A percentile compares a stretch with the other conserved stretches of the same genome.
phyloP scores from a whole-genome alignment of 352 stramenopile genomes.

The Phytophthora macrochlamydospora region DNA sequence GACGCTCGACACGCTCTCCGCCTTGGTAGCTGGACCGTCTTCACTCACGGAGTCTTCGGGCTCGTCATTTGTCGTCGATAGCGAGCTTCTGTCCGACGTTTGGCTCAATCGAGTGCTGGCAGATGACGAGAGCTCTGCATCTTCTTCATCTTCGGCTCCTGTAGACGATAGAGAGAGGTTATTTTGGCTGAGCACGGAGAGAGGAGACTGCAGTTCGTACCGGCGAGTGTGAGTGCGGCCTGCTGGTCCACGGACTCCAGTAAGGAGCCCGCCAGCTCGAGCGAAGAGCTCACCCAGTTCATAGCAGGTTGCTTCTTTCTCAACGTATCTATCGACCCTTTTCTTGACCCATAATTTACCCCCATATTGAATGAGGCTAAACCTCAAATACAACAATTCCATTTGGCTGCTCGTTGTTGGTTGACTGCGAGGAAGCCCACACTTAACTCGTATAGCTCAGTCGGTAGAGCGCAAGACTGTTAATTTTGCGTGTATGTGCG shows the following conservation, averaged over 20 bases:
- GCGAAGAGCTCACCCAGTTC: slow-evolving; percentile 87
- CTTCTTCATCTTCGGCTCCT: slow-evolving; percentile 32
- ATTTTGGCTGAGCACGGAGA: neutral
- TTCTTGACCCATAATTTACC: too few relatives aligned
- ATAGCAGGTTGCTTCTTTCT: slow-evolving; percentile 39
- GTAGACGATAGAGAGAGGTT: slow-evolving; percentile 2
- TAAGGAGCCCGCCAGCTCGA: slow-evolving; percentile 79
- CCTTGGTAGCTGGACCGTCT: slow-evolving; percentile 13
- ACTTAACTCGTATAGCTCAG: too few relatives aligned
- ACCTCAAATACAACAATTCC: too few relatives aligned
- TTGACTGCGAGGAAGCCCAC: too few relatives aligned
- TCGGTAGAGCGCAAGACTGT: too few relatives aligned
- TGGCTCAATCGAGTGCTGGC: slow-evolving; percentile 26
- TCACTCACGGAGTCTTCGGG: slow-evolving; percentile 1
- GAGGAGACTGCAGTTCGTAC: slow-evolving; percentile 14
- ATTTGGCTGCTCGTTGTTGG: too few relatives aligned
- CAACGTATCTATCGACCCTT: neutral
- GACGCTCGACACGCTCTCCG: slow-evolving; percentile 21
- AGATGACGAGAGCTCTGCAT: slow-evolving; percentile 32
- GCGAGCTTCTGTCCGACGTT: slow-evolving; percentile 14
- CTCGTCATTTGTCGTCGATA: slow-evolving; percentile 11
- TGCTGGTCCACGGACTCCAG: slow-evolving; percentile 89
- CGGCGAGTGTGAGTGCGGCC: slow-evolving; percentile 70
- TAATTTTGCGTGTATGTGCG: too few relatives aligned
- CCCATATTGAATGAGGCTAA: too few relatives aligned